Conservation (phyloP, 352 stramenopile species). For the Phytophthora boehmeriae region DNA sequence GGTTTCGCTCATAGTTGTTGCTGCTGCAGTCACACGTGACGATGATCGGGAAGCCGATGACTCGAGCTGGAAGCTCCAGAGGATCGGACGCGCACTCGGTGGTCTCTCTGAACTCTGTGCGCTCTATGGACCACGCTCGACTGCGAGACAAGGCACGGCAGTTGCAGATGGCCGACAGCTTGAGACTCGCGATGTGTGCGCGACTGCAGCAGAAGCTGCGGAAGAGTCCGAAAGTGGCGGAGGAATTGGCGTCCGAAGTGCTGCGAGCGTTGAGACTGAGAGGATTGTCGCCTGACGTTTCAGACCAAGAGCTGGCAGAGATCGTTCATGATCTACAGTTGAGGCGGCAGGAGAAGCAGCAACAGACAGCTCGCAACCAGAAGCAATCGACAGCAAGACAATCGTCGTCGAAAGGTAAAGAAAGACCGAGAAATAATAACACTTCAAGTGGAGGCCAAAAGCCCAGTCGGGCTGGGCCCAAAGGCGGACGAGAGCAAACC, state of each 20-base stretch:
- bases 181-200: conserved; percentile 69
- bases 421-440: conserved; percentile 25
- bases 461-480: conserved; percentile 1
- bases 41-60: conserved; percentile 47
- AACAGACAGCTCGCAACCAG: conserved; percentile 26
- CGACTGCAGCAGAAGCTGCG: conserved; percentile 75
- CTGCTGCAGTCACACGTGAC: background rate
- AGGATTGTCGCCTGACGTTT: conserved; percentile 38
- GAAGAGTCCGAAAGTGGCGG: conserved; percentile 66
- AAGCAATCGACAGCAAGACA: conserved; percentile 25
- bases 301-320: conserved; percentile 41
- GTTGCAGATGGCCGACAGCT: conserved; percentile 77
- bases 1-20: conserved; percentile 11
- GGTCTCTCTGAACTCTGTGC: conserved; percentile 38
- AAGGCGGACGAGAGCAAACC: background rate
- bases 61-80: conserved; percentile 30
- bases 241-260: conserved; percentile 65
- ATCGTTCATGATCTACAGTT: conserved; percentile 51
- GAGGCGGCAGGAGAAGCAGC: conserved; percentile 42
- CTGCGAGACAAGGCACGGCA: conserved; percentile 70
- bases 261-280: conserved; percentile 59
- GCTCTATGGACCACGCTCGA: conserved; percentile 69
- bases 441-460: background rate
- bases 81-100: conserved; percentile 48
- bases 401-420: conserved; percentile 32